phyloP scores from a whole-genome alignment of 768 basidiomycete genomes.

The Cystoderma amianthinum region DNA sequence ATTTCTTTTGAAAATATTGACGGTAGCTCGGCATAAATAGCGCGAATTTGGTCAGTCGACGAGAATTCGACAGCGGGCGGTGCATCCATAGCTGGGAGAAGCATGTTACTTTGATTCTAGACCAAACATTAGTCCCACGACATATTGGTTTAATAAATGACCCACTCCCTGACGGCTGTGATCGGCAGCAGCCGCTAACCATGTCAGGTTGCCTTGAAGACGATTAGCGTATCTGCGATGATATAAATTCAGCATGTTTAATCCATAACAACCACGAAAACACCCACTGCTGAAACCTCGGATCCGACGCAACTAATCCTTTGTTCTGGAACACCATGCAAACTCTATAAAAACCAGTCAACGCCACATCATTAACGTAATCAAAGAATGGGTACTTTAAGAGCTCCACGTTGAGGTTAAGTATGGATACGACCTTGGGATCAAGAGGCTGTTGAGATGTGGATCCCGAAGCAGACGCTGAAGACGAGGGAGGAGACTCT shows the following conservation, averaged over 20 bases:
- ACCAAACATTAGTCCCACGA: constrained; percentile 3
- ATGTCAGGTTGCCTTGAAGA: constrained; percentile 65
- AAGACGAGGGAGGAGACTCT: constrained; percentile 13
- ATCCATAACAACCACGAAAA: constrained; percentile 1
- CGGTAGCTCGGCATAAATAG: constrained; percentile 58
- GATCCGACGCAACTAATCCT: constrained; percentile 37
- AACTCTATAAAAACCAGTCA: constrained; percentile 31
- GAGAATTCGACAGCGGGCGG: constrained; percentile 43
- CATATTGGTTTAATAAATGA: constrained; percentile 8
- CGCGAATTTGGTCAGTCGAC: constrained; percentile 53
- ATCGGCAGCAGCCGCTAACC: constrained; percentile 67
- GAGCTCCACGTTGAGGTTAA: constrained; percentile 66
- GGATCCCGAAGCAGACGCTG: constrained; percentile 15
- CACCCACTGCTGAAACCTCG: constrained; percentile 53
- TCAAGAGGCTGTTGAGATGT: constrained; percentile 24
- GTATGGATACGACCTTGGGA: constrained; percentile 50
- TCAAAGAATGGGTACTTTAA: constrained; percentile 38
- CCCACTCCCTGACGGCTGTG: constrained; percentile 41
- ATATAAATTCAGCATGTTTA: constrained; percentile 10
- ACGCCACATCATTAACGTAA: neutral
- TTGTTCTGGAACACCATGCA: constrained; percentile 55
- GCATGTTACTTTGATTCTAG: constrained; percentile 23
- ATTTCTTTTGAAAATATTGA: constrained; percentile 57
- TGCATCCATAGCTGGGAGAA: constrained; percentile 52
- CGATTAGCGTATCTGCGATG: constrained; percentile 46